phyloP scores from a whole-genome alignment of 495 filamentous ascomycete genomes.

The Baudoinia panamericana region DNA sequence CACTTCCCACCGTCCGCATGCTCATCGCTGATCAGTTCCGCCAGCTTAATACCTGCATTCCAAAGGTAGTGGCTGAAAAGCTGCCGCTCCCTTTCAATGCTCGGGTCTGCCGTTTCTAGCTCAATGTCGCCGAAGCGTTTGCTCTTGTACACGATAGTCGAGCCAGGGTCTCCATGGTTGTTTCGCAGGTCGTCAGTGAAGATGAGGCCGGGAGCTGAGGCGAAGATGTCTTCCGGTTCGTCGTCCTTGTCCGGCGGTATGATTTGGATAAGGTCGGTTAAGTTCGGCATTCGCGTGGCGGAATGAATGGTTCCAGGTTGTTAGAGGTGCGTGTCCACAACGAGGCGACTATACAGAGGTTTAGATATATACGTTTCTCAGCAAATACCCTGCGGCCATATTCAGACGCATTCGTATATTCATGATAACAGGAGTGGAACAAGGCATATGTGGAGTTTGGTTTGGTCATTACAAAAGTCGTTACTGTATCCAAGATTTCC shows the following conservation, averaged over 20 bases:
- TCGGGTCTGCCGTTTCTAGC: constrained; percentile 42
- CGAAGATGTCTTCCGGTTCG: constrained; percentile 54
- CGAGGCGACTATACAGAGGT: no score
- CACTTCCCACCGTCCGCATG: constrained; percentile 30
- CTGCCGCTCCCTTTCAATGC: constrained; percentile 41
- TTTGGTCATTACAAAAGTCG: no score
- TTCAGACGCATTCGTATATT: no score
- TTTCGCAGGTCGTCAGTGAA: constrained; percentile 64
- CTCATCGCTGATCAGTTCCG: constrained; percentile 47
- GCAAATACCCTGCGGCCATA: no score
- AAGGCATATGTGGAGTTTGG: no score
- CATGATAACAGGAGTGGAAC: no score
- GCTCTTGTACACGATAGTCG: constrained; percentile 50
- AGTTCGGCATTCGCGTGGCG: constrained; percentile 6
- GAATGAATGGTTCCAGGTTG: neutral
- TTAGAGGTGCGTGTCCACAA: no score
- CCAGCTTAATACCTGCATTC: constrained; percentile 65
- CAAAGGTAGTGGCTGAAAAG: constrained; percentile 78
- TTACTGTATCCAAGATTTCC: no score
- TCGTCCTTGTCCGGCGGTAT: constrained; percentile 11
- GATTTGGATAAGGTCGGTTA: constrained; percentile 15
- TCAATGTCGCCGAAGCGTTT: constrained; percentile 28
- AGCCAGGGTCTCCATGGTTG: constrained; percentile 61
- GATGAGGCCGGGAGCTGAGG: constrained; percentile 49
- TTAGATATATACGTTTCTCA: no score